Conservation (phyloP, 352 stramenopile genomes). For the Pythium plurisporium region DNA sequence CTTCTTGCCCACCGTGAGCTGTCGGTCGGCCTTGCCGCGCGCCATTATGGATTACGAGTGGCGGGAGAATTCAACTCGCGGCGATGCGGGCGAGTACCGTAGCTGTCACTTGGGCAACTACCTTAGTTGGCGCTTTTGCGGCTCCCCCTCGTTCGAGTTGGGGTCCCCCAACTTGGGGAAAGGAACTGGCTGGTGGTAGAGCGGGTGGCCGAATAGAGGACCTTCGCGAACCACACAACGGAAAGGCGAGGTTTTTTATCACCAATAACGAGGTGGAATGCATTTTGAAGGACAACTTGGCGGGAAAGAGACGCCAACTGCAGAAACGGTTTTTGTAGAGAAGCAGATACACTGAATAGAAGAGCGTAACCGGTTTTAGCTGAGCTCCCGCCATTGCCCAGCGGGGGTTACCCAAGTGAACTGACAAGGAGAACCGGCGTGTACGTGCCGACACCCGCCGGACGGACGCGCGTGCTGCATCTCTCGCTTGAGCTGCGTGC, state of each 20-base stretch:
- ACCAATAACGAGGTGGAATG: neutral
- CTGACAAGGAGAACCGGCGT: constrained; percentile 1
- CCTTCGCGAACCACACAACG: too few species aligned
- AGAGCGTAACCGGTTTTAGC: constrained; percentile 8
- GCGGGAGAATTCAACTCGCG: constrained; percentile 3
- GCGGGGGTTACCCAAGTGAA: too few species aligned
- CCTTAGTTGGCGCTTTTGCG: constrained; percentile 21
- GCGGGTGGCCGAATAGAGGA: constrained; percentile 6
- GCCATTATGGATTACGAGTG: constrained; percentile 39
- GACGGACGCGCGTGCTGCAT: neutral
- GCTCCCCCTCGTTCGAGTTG: neutral
- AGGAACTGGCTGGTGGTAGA: constrained; percentile 1
- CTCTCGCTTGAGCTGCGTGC: neutral
- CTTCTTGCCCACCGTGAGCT: constrained; percentile 85
- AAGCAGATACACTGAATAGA: neutral
- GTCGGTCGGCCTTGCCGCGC: constrained; percentile 72
- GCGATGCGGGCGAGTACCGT: constrained; percentile 15
- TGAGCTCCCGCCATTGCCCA: neutral
- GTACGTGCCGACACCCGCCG: too few species aligned
- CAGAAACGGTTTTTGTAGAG: constrained; percentile 4
- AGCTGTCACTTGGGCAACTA: constrained; percentile 16
- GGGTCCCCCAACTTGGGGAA: too few species aligned
- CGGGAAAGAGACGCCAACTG: neutral
- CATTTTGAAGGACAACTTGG: neutral
- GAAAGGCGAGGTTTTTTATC: constrained; percentile 11